Evolutionary conservation across 2,329 filamentous ascomycete species (phyloP).

Genomic region (Hysterium pulicare): DNA sequence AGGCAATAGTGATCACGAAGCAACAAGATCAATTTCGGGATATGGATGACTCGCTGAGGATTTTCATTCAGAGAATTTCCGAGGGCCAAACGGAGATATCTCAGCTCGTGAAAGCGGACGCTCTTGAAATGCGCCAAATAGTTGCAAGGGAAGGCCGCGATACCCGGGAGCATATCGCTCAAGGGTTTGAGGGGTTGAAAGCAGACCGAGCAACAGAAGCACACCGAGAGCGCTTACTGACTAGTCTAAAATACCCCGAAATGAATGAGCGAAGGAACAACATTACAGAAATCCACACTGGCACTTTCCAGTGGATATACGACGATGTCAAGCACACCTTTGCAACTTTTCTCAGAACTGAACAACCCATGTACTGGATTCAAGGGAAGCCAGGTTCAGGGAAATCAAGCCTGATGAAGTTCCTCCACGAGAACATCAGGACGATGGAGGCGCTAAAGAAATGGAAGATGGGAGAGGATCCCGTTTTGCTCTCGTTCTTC

Average conservation of each 20-base stretch:
- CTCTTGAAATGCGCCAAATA: neutral
- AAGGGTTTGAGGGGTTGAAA: neutral
- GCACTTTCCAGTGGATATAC: neutral
- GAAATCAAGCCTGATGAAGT: constrained; percentile 44
- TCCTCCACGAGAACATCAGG: constrained; percentile 3
- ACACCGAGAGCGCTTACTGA: neutral
- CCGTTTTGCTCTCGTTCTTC: constrained; percentile 2
- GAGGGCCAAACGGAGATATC: neutral
- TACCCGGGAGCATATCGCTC: neutral
- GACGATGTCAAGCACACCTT: neutral
- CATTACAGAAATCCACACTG: neutral
- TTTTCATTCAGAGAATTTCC: neutral
- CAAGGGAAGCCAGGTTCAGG: constrained; percentile 45
- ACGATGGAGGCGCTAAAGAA: neutral
- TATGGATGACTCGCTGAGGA: neutral
- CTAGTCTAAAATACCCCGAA: neutral
- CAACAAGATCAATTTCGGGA: neutral
- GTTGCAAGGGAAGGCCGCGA: neutral
- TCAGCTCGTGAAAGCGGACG: neutral
- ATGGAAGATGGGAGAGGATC: neutral
- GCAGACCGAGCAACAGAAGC: neutral
- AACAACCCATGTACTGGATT: constrained; percentile 23
- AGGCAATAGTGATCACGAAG: neutral
- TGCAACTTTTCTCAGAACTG: neutral
- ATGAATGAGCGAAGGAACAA: neutral